These are phyloP conservation scores for Madurella fahalii DNA, from an alignment of 2,329 filamentous ascomycete species.

Conservation along the genomic window DNA sequence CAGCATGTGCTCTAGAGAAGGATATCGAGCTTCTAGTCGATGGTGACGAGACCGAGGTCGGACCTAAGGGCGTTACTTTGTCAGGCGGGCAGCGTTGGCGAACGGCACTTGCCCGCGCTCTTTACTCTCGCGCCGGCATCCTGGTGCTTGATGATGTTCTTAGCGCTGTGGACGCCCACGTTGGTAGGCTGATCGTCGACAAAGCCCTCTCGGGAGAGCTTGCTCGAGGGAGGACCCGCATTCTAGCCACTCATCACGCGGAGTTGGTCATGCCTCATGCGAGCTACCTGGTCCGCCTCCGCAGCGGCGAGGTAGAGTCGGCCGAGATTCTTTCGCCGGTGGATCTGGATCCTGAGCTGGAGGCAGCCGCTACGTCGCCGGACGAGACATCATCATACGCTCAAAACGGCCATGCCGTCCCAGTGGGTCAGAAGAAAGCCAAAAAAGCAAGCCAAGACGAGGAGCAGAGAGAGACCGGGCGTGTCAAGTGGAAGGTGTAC, in stretches of 20 bases:
- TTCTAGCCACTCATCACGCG: constrained; percentile 55
- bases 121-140: constrained; percentile 43
- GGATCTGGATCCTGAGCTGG: background rate
- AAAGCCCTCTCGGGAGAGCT: constrained; percentile 50
- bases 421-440: background rate
- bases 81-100: constrained; percentile 46
- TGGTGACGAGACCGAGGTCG: constrained; percentile 42
- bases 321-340: constrained; percentile 21
- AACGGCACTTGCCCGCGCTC: constrained; percentile 41
- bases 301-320: constrained; percentile 27
- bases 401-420: background rate
- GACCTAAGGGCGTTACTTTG: constrained; percentile 40
- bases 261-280: constrained; percentile 32
- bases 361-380: background rate
- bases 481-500: constrained; percentile 34
- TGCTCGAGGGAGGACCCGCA: constrained; percentile 51
- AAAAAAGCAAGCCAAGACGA: constrained; percentile 20
- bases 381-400: background rate
- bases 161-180: constrained; percentile 46
- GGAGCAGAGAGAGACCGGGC: constrained; percentile 31
- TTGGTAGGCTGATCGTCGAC: constrained; percentile 46
- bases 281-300: constrained; percentile 30
- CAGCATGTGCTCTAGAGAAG: constrained; percentile 41
- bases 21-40: constrained; percentile 41
- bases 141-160: constrained; percentile 47